A percentile compares a stretch with the other conserved stretches of the same genome.
These are phyloP conservation scores for Piper longum DNA, from an alignment of 164 flowering plant species.

Conservation along the genomic window DNA sequence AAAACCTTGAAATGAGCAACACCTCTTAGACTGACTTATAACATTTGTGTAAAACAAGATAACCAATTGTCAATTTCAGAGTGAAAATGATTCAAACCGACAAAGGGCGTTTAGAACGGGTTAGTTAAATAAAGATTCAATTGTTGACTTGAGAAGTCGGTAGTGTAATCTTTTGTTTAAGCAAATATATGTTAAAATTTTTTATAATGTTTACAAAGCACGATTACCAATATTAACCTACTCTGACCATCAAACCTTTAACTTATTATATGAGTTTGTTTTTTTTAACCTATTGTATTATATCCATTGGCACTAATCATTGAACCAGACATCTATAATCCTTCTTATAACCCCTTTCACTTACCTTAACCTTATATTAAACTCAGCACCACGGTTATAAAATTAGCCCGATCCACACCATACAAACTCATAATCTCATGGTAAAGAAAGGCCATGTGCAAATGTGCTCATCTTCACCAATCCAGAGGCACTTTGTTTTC, in stretches of 20 bases:
- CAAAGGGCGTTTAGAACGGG: not conserved
- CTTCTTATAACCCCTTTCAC: not conserved
- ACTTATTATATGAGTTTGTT: not conserved
- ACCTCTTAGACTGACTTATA: too few species aligned
- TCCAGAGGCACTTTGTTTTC: constrained; percentile 9
- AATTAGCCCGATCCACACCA: too few species aligned
- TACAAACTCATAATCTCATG: too few species aligned
- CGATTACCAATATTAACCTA: not conserved
- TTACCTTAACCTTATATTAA: not conserved
- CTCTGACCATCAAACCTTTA: not conserved
- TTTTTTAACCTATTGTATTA: not conserved
- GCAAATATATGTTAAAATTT: not conserved
- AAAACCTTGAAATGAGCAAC: too few species aligned
- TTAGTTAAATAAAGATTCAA: not conserved
- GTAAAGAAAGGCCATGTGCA: constrained; percentile 2
- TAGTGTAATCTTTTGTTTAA: not conserved
- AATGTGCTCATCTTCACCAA: constrained; percentile 18
- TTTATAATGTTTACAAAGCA: not conserved
- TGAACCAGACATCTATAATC: not conserved
- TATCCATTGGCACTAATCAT: constrained; percentile 1
- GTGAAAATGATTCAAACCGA: not conserved
- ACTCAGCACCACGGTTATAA: not conserved
- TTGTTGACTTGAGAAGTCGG: not conserved
- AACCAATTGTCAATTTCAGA: not conserved
- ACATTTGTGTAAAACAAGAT: too few species aligned